A percentile compares a stretch with the other conserved stretches of the same genome.
Conservation (phyloP, 192 early-diverging fungal species). For the Backusella tarrabulga region DNA sequence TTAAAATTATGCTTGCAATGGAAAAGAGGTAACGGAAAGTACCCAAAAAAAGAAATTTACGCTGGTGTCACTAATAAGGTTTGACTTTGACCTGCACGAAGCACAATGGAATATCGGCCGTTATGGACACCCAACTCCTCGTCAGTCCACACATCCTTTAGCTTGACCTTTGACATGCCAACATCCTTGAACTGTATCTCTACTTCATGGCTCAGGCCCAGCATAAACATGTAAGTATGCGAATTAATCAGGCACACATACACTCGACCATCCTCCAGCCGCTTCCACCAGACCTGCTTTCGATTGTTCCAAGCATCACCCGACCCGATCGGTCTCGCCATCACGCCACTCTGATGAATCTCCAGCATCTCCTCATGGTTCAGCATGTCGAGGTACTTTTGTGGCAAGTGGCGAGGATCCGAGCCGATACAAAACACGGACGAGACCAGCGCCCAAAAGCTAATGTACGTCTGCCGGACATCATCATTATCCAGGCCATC, state of each 20-base stretch:
- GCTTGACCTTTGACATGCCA: conserved; percentile 6
- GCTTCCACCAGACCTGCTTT: conserved; percentile 36
- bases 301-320: conserved; percentile 28
- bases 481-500: conserved; percentile 34
- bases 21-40: too few relatives aligned
- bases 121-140: conserved; percentile 1
- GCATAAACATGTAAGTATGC: conserved; percentile 15
- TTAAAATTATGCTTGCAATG: too few relatives aligned
- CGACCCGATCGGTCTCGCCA: conserved; percentile 26
- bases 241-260: conserved; percentile 33
- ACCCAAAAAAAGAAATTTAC: neutral
- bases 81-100: conserved; percentile 31
- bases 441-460: conserved; percentile 31
- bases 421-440: conserved; percentile 36
- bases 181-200: conserved; percentile 12
- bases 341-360: conserved; percentile 33
- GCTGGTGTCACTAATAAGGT: conserved; percentile 17
- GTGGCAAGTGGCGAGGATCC: conserved; percentile 31
- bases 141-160: conserved; percentile 33
- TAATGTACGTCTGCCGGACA: conserved; percentile 29
- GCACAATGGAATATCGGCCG: neutral
- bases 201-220: conserved; percentile 19
- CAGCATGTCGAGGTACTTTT: conserved; percentile 22
- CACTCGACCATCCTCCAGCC: conserved; percentile 19
- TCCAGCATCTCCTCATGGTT: conserved; percentile 29